Percentiles rank a stretch among this genome's conserved stretches.
These are phyloP conservation scores for Zygotorulaspora danielsina DNA, from an alignment of 805 yeast genomes.

Conservation along the genomic window DNA sequence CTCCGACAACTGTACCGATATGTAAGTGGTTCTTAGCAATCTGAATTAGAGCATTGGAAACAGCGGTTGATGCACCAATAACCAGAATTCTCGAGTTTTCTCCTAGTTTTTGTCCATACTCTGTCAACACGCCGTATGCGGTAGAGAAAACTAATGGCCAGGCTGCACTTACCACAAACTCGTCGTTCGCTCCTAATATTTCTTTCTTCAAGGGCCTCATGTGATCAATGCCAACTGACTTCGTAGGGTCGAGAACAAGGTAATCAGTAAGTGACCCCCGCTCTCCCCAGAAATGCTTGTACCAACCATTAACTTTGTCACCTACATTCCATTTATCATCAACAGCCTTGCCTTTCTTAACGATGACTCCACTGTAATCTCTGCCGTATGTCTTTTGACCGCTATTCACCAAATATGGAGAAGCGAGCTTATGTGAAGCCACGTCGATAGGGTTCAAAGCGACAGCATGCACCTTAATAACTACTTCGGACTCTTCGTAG, in stretches of 20 bases:
- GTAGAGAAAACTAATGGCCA: slow-evolving; percentile 63
- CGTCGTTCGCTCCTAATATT: slow-evolving; percentile 26
- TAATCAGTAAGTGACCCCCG: slow-evolving; percentile 48
- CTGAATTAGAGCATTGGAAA: slow-evolving; percentile 55
- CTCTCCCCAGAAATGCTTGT: slow-evolving; percentile 20
- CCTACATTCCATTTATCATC: slow-evolving; percentile 23
- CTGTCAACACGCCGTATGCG: slow-evolving; percentile 43
- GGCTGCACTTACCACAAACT: slow-evolving; percentile 41
- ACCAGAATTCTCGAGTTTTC: slow-evolving; percentile 50
- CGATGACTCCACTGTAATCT: slow-evolving; percentile 32
- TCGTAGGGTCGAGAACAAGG: slow-evolving; percentile 38
- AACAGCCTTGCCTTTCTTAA: slow-evolving; percentile 26
- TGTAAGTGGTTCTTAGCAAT: slow-evolving; percentile 47
- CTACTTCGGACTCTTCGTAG: slow-evolving; percentile 26
- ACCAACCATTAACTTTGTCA: slow-evolving; percentile 30
- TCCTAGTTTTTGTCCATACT: slow-evolving; percentile 36
- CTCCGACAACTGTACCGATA: slow-evolving; percentile 50
- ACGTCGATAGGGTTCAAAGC: slow-evolving; percentile 34
- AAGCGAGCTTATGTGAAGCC: slow-evolving; percentile 16
- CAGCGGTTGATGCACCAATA: slow-evolving; percentile 72
- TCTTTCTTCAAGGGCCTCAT: slow-evolving; percentile 16
- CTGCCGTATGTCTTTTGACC: slow-evolving; percentile 24
- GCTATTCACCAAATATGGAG: slow-evolving; percentile 7
- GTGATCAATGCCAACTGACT: slow-evolving; percentile 33
- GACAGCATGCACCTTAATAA: slow-evolving; percentile 30